A percentile compares a stretch with the other conserved stretches of the same genome.
phyloP scores from a whole-genome alignment of 2,329 filamentous ascomycete species.

The Talaromyces sp. region DNA sequence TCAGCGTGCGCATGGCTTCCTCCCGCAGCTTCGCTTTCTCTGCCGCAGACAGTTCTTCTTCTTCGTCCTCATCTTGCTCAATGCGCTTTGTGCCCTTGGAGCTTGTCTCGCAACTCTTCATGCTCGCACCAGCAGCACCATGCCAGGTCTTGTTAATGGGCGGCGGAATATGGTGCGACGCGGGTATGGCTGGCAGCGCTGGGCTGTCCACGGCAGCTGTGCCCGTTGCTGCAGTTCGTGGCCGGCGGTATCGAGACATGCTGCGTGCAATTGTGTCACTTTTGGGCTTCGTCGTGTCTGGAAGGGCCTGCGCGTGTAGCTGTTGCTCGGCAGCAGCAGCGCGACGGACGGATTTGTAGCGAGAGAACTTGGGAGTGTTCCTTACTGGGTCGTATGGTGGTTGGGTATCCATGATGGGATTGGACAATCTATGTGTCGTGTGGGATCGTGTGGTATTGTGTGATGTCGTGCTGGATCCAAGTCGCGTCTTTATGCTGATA shows the following conservation, averaged over 20 bases:
- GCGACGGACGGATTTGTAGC: slow-evolving; percentile 54
- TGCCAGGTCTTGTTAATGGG: neutral
- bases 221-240: slow-evolving; percentile 14
- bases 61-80: slow-evolving; percentile 7
- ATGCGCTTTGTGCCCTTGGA: neutral
- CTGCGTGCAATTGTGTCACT: slow-evolving; percentile 25
- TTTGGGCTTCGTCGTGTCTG: slow-evolving; percentile 10
- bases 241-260: slow-evolving; percentile 32
- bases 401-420: slow-evolving; percentile 20
- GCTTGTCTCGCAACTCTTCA: neutral
- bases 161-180: slow-evolving; percentile 4
- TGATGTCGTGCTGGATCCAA: too few relatives aligned
- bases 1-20: slow-evolving; percentile 30
- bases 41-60: slow-evolving; percentile 9
- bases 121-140: neutral
- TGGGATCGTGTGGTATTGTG: neutral
- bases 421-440: too few relatives aligned
- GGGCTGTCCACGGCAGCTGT: slow-evolving; percentile 3
- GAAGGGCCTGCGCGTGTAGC: neutral
- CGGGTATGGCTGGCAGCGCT: slow-evolving; percentile 12
- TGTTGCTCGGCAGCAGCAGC: slow-evolving; percentile 19
- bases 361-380: slow-evolving; percentile 44
- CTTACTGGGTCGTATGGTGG: slow-evolving; percentile 3
- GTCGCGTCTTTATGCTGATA: too few relatives aligned
- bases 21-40: slow-evolving; percentile 22